Conservation (phyloP, 495 filamentous ascomycete species). For the Pyrenula aspistea region DNA sequence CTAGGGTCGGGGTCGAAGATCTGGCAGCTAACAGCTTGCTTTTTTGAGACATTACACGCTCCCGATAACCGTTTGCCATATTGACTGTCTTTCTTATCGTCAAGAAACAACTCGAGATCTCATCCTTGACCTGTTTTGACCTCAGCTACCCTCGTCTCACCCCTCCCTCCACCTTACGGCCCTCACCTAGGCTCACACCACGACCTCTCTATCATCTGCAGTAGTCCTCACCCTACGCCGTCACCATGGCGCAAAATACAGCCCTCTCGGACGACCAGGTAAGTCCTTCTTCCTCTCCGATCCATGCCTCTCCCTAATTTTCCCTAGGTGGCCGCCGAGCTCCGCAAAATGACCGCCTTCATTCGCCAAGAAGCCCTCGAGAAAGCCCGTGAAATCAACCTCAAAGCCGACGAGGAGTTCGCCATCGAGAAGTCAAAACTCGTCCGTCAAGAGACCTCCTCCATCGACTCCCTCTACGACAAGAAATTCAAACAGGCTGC, state of each 20-base stretch:
- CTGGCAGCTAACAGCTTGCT: background rate
- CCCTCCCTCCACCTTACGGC: too few species aligned
- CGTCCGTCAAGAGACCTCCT: slow-evolving; percentile 80
- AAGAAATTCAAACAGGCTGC: slow-evolving; percentile 97
- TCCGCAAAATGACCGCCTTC: slow-evolving; percentile 99
- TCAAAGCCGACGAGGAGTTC: slow-evolving; percentile 98
- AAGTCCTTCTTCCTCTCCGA: slow-evolving; percentile 7
- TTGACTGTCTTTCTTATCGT: too few species aligned
- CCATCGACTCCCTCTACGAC: slow-evolving; percentile 85
- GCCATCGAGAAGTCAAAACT: slow-evolving; percentile 97
- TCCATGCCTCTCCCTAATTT: background rate
- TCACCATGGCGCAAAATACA: slow-evolving; percentile 82
- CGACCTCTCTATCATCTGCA: slow-evolving; percentile 10
- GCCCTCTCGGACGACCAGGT: slow-evolving; percentile 97
- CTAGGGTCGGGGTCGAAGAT: background rate
- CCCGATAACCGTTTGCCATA: too few species aligned
- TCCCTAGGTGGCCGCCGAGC: slow-evolving; percentile 75
- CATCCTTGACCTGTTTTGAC: too few species aligned
- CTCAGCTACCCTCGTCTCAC: too few species aligned
- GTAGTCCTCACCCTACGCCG: slow-evolving; percentile 12
- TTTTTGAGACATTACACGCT: background rate
- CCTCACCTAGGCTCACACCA: too few species aligned
- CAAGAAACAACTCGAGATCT: too few species aligned
- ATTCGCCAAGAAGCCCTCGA: slow-evolving; percentile 96
- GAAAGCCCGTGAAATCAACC: slow-evolving; percentile 89